These are phyloP conservation scores for Ophiocytium majus DNA, from an alignment of 352 stramenopile species.

Conservation along the genomic window DNA sequence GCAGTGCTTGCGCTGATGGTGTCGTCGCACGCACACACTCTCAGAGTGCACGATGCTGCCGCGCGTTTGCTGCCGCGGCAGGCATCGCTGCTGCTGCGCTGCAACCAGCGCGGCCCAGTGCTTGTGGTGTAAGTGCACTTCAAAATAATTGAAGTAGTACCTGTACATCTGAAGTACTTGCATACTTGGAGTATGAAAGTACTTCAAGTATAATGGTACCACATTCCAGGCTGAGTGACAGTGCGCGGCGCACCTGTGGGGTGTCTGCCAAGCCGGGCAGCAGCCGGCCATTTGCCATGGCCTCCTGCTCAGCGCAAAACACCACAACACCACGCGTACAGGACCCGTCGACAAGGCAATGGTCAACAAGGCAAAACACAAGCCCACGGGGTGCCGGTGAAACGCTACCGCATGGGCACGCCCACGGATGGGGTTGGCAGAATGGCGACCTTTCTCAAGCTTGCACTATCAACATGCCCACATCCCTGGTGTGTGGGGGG, in stretches of 20 bases:
- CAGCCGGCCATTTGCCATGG: slow-evolving; percentile 63
- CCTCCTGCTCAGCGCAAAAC: slow-evolving; percentile 56
- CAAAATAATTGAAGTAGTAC: neutral
- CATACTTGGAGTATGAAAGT: neutral
- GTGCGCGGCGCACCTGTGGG: neutral
- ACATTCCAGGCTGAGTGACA: too few relatives aligned
- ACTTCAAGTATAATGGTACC: neutral
- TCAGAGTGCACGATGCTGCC: too few relatives aligned
- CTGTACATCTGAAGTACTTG: neutral
- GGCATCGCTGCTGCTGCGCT: too few relatives aligned
- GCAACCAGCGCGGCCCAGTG: neutral
- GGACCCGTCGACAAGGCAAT: neutral
- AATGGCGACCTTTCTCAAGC: too few relatives aligned
- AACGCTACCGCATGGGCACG: neutral
- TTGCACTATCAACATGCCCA: too few relatives aligned
- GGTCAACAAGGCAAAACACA: neutral
- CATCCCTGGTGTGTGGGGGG: neutral
- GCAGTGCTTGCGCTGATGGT: too few relatives aligned
- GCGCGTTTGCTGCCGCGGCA: too few relatives aligned
- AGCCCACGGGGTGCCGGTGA: neutral
- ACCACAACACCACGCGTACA: neutral
- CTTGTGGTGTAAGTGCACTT: neutral
- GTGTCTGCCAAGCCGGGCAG: slow-evolving; percentile 28
- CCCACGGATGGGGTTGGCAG: neutral
- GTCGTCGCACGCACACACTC: too few relatives aligned